Evolutionary conservation across 2,329 filamentous ascomycete species (phyloP).

Genomic region (Shiraia sp.): DNA sequence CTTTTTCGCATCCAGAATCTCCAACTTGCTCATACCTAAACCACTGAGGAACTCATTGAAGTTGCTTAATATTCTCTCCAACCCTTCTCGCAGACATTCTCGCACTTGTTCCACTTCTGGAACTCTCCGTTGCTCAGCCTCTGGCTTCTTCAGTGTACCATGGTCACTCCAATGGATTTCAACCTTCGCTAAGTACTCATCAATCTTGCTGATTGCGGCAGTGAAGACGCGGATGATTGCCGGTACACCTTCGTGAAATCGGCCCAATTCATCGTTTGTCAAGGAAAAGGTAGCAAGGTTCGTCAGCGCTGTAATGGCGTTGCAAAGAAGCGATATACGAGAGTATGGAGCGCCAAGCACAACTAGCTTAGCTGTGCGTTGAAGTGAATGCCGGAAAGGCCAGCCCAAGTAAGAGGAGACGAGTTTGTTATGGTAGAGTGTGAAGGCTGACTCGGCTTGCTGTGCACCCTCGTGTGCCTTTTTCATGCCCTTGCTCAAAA

Average conservation of each 20-base stretch:
- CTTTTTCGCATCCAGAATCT: conserved; percentile 66
- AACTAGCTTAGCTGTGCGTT: conserved; percentile 65
- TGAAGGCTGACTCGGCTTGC: conserved; percentile 29
- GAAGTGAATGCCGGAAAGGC: conserved; percentile 72
- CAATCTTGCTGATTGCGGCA: conserved; percentile 67
- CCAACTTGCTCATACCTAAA: conserved; percentile 69
- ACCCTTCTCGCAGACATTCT: conserved; percentile 64
- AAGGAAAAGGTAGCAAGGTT: conserved; percentile 74
- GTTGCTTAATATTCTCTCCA: conserved; percentile 67
- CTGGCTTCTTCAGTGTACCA: conserved; percentile 53
- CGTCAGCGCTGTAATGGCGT: conserved; percentile 69
- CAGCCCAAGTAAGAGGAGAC: conserved; percentile 59
- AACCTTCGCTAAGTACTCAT: conserved; percentile 64
- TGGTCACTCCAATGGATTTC: conserved; percentile 81
- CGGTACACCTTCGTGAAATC: conserved; percentile 81
- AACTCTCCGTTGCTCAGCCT: conserved; percentile 49
- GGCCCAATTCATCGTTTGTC: conserved; percentile 79
- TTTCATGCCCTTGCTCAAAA: conserved; percentile 38
- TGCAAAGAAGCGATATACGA: conserved; percentile 49
- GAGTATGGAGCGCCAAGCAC: conserved; percentile 76
- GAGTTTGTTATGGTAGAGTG: conserved; percentile 31
- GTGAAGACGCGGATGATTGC: conserved; percentile 75
- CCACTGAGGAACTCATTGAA: conserved; percentile 77
- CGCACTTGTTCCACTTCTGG: conserved; percentile 73
- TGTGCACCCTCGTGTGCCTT: conserved; percentile 34